Evolutionary conservation across 2,329 filamentous ascomycete species (phyloP), one percentile per base, ranked within the genome.

Genomic region (Tolypocladium tropicale): DNA sequence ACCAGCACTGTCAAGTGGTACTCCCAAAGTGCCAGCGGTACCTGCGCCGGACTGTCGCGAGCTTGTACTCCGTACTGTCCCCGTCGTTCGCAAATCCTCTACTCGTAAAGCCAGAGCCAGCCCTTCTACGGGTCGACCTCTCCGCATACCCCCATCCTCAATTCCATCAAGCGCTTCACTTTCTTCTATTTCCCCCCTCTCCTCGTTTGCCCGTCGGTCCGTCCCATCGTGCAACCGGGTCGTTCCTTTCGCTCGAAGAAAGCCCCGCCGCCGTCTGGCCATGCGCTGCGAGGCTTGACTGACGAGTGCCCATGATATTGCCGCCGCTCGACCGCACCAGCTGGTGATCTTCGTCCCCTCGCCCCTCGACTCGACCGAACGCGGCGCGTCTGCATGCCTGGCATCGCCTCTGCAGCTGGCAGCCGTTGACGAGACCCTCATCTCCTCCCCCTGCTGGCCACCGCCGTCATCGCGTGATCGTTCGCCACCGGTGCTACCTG

Each of bases 271-370:
- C 25, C 43, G n/a, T 34, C 28, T 43, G 53, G 53, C 50, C 50
- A 53, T 55, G 53, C 53, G 53, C 53, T 33, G 52, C 30, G 25
- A 50, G 43, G 56, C 49, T 23, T 55, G 56, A 57, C 33, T 49
- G 53, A 57, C 49, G 49, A 32, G 30, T 25, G 6, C 33, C 41
- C 41, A 56, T 52, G 53, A 48, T 34, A 54, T 37, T 37, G 33
- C 53, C 56, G 33, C 53, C 34, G 4, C 28, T 37, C 25, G 18
- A 53, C 56, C 18, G 41, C 32, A 34, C 46, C 52, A 12, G 16
- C 21, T 18, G 51, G 51, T 56, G 51, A 49, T 33, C n/a, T 53
- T 16, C 23, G 23, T 37, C 32, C 14, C 30, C 12, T 34, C 46
- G 14, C 9, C 34, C n/a, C 39, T 43, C 39, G n/a, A 43, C 23